A percentile compares a stretch with the other conserved stretches of the same genome.
Conservation (phyloP, 2,329 filamentous ascomycete genomes). For the Phyllosticta citriasiana region DNA sequence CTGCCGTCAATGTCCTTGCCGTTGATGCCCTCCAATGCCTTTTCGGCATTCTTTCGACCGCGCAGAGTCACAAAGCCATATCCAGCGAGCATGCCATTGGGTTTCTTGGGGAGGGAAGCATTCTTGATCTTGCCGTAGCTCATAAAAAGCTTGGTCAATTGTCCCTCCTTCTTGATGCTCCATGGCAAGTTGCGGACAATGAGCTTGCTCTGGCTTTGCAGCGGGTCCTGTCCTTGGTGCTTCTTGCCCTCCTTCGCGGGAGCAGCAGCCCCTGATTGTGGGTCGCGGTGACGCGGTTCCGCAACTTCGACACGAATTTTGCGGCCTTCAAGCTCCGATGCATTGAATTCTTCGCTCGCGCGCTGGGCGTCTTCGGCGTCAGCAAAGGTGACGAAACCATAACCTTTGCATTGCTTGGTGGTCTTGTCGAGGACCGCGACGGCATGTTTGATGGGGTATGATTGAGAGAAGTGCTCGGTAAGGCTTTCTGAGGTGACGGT, state of each 20-base stretch:
- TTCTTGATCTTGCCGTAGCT: conserved; percentile 89
- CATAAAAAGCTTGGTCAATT: conserved; percentile 68
- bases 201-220: conserved; percentile 57
- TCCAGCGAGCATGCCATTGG: conserved; percentile 58
- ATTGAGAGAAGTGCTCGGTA: conserved; percentile 84
- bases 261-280: conserved; percentile 24
- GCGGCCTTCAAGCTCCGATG: conserved; percentile 64
- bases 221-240: conserved; percentile 53
- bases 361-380: conserved; percentile 81
- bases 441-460: conserved; percentile 91
- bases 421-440: conserved; percentile 79
- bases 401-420: conserved; percentile 82
- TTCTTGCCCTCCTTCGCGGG: conserved; percentile 49
- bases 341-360: conserved; percentile 73
- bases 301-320: conserved; percentile 82
- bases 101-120: conserved; percentile 71
- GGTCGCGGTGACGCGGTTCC: conserved; percentile 63
- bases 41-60: conserved; percentile 83
- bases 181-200: conserved; percentile 92
- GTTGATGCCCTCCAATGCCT: conserved; percentile 74
- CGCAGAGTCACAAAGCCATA: conserved; percentile 90
- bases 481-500: conserved; percentile 71
- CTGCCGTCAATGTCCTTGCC: conserved; percentile 84
- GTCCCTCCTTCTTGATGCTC: conserved; percentile 81
- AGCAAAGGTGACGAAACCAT: conserved; percentile 93